phyloP scores from a whole-genome alignment of 2,329 filamentous ascomycete species.

The Penicillium hesseltinei region DNA sequence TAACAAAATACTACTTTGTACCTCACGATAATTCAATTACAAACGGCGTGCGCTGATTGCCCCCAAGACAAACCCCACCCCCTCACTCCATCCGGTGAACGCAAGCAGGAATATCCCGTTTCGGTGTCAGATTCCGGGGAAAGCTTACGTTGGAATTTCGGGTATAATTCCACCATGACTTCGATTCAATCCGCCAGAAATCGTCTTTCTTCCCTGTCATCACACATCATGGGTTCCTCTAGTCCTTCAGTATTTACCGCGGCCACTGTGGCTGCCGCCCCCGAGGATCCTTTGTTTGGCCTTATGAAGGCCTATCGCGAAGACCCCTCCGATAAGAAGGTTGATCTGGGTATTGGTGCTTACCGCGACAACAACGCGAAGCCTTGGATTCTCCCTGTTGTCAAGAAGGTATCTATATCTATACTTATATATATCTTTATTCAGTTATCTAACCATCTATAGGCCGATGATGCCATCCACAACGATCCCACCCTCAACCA shows the following conservation, averaged over 20 bases:
- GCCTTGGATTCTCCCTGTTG: conserved; percentile 94
- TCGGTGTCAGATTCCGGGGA: conserved; percentile 28
- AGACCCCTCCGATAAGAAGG: conserved; percentile 74
- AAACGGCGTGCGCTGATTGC: neutral
- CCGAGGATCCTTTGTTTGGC: conserved; percentile 92
- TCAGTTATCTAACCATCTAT: conserved; percentile 12
- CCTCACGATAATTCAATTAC: neutral
- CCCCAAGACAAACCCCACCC: neutral
- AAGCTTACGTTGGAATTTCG: conserved; percentile 1
- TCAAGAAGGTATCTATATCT: conserved; percentile 71
- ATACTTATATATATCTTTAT: neutral
- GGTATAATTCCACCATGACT: conserved; percentile 21
- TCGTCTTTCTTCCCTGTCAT: conserved; percentile 36
- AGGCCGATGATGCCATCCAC: conserved; percentile 89
- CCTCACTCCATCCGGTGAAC: conserved; percentile 35
- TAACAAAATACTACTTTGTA: no score
- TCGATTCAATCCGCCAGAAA: conserved; percentile 23
- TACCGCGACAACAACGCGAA: conserved; percentile 95
- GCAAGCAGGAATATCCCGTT: conserved; percentile 32
- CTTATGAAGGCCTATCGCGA: conserved; percentile 83
- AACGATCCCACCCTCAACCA: conserved; percentile 91
- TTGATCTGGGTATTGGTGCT: conserved; percentile 92
- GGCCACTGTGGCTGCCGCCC: conserved; percentile 79
- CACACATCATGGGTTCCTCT: conserved; percentile 65
- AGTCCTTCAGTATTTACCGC: conserved; percentile 69